phyloP scores from a whole-genome alignment of 768 basidiomycete genomes.

The Mycena latifolia region DNA sequence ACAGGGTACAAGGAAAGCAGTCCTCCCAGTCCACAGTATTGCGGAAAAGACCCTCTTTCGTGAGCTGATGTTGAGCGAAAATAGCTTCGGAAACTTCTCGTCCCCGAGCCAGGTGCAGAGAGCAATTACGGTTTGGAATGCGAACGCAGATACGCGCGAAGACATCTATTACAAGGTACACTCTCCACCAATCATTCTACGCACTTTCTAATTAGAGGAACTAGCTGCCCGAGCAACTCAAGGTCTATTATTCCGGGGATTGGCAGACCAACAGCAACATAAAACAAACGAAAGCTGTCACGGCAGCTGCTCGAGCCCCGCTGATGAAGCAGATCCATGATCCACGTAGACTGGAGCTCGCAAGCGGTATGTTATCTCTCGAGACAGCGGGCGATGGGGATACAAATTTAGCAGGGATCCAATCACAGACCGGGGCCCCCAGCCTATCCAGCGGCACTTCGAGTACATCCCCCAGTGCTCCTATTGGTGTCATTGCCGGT shows the following conservation, averaged over 20 bases:
- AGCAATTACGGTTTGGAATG: neutral
- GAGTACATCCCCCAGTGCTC: no score
- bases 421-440: no score
- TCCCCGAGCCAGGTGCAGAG: neutral
- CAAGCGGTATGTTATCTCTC: neutral
- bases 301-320: neutral
- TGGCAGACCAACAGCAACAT: neutral
- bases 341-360: neutral
- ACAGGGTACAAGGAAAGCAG: neutral
- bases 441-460: no score
- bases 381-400: no score
- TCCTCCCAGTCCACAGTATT: neutral
- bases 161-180: neutral
- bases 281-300: neutral
- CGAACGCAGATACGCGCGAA: neutral
- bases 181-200: no score
- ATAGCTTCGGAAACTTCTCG: neutral
- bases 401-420: no score
- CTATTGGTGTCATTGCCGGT: no score
- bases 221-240: conserved; percentile 4
- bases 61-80: neutral
- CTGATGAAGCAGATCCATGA: neutral
- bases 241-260: neutral
- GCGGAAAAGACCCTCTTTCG: neutral
- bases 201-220: no score